A percentile compares a stretch with the other conserved stretches of the same genome.
phyloP scores from a whole-genome alignment of 2,329 filamentous ascomycete species.

The Dactylellina haptotyla region DNA sequence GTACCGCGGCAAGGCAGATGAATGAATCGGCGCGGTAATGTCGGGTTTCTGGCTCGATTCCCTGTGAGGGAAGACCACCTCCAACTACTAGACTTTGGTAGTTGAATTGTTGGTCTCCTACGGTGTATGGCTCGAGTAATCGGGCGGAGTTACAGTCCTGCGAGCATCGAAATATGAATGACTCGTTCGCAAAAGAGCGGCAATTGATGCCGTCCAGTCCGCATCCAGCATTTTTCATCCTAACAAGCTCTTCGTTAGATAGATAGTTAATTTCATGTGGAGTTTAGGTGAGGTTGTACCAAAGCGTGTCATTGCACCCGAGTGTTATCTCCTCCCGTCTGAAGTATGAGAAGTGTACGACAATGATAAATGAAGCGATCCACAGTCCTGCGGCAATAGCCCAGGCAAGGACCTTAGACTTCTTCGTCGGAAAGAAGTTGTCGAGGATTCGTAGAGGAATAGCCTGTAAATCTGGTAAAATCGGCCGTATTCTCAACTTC shows the following conservation, averaged over 20 bases:
- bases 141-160: conserved; percentile 73
- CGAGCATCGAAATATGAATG: conserved; percentile 78
- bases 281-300: conserved; percentile 63
- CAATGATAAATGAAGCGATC: conserved; percentile 75
- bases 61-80: conserved; percentile 65
- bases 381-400: conserved; percentile 72
- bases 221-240: conserved; percentile 72
- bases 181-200: conserved; percentile 76
- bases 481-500: conserved; percentile 67
- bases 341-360: conserved; percentile 72
- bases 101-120: conserved; percentile 74
- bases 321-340: conserved; percentile 69
- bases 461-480: conserved; percentile 75
- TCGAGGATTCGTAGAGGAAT: conserved; percentile 73
- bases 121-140: conserved; percentile 77
- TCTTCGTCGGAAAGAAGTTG: conserved; percentile 62
- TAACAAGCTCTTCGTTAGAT: conserved; percentile 34
- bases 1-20: conserved; percentile 84
- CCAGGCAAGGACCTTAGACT: conserved; percentile 65
- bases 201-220: conserved; percentile 79
- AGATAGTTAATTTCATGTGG: neutral
- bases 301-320: conserved; percentile 75
- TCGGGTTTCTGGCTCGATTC: conserved; percentile 62
- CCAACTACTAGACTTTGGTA: conserved; percentile 75
- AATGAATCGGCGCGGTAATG: conserved; percentile 90